phyloP scores from a whole-genome alignment of 768 basidiomycete genomes.

The Paxillus rubicundulus region DNA sequence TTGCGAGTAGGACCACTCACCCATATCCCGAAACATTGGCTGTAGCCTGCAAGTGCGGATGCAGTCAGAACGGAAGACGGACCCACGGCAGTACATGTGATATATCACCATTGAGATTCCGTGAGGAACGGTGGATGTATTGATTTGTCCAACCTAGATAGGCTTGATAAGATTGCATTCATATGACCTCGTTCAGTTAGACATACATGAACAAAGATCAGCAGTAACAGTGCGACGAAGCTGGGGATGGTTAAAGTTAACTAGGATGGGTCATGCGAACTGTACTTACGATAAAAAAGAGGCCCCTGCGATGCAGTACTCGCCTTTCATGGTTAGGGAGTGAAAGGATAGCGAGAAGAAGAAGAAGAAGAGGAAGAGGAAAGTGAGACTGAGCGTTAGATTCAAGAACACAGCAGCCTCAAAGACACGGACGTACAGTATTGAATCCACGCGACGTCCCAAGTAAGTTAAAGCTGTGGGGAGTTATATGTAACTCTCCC shows the following conservation, averaged over 20 bases:
- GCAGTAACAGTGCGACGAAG: slow-evolving; percentile 46
- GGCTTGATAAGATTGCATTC: slow-evolving; percentile 21
- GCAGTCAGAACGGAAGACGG: slow-evolving; percentile 14
- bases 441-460: slow-evolving; percentile 16
- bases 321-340: slow-evolving; percentile 57
- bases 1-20: slow-evolving; percentile 37
- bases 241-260: slow-evolving; percentile 17
- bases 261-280: neutral
- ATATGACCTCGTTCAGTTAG: slow-evolving; percentile 13
- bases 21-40: slow-evolving; percentile 72
- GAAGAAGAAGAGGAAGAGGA: slow-evolving; percentile 15
- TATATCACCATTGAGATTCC: slow-evolving; percentile 66
- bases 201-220: slow-evolving; percentile 82
- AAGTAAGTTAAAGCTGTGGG: neutral
- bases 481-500: neutral
- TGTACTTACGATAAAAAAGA: slow-evolving; percentile 66
- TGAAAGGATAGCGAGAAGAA: slow-evolving; percentile 12
- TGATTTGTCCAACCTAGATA: slow-evolving; percentile 76
- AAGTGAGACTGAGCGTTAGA: slow-evolving; percentile 14
- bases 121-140: slow-evolving; percentile 68
- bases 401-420: slow-evolving; percentile 19
- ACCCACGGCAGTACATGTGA: slow-evolving; percentile 4
- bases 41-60: slow-evolving; percentile 45
- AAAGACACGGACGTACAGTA: slow-evolving; percentile 16
- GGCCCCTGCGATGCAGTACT: slow-evolving; percentile 71